Evolutionary conservation across 768 basidiomycete species (phyloP).

Genomic region (Lactarius tabidus): DNA sequence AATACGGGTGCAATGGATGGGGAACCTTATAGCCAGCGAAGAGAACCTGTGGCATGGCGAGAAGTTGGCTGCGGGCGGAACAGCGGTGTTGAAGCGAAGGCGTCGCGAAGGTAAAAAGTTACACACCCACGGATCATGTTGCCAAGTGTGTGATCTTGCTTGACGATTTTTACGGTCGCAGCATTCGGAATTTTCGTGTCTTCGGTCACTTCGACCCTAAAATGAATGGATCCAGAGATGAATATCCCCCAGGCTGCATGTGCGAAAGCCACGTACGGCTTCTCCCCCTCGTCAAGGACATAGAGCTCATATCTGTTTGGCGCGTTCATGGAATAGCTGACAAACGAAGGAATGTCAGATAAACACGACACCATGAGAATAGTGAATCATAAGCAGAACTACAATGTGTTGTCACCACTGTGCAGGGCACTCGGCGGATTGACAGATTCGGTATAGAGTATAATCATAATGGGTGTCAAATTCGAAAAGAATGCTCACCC

Average conservation of each 20-base stretch:
- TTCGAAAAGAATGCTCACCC: slow-evolving; percentile 10
- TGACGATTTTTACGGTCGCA: slow-evolving; percentile 88
- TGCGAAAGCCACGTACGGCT: slow-evolving; percentile 59
- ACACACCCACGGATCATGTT: slow-evolving; percentile 95
- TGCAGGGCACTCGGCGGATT: slow-evolving; percentile 45
- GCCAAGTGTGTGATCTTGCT: slow-evolving; percentile 96
- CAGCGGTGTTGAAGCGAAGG: not conserved
- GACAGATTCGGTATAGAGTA: slow-evolving; percentile 44
- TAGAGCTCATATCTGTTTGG: slow-evolving; percentile 90
- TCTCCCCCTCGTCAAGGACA: slow-evolving; percentile 91
- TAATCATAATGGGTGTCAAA: slow-evolving; percentile 32
- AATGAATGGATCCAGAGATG: slow-evolving; percentile 15
- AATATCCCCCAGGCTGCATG: slow-evolving; percentile 10
- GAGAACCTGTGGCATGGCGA: slow-evolving; percentile 79
- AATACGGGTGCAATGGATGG: slow-evolving; percentile 91
- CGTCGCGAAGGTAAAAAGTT: slow-evolving; percentile 12
- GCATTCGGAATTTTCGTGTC: slow-evolving; percentile 98
- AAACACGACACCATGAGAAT: slow-evolving; percentile 1
- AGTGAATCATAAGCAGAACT: slow-evolving; percentile 28
- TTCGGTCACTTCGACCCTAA: slow-evolving; percentile 84
- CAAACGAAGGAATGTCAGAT: slow-evolving; percentile 4
- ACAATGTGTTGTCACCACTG: slow-evolving; percentile 31
- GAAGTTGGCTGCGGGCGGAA: slow-evolving; percentile 65
- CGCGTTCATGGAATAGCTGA: slow-evolving; percentile 66
- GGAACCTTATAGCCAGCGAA: slow-evolving; percentile 99